These are phyloP conservation scores for Paxillus involutus DNA, from an alignment of 768 basidiomycete genomes.

Conservation along the genomic window DNA sequence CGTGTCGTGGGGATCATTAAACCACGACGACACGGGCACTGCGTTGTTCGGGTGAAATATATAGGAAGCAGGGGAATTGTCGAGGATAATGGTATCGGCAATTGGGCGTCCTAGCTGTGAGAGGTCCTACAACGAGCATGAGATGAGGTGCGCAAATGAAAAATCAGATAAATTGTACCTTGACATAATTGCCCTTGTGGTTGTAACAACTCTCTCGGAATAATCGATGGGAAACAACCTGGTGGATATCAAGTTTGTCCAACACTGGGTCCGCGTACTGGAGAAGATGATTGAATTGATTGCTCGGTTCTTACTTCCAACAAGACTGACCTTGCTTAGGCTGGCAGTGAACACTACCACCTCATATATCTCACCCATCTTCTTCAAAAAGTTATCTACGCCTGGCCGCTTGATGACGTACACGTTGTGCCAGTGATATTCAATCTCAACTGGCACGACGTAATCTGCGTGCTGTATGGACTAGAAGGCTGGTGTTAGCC, in stretches of 20 bases:
- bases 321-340: conserved; percentile 80
- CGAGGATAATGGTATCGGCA: conserved; percentile 93
- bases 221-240: conserved; percentile 88
- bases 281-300: conserved; percentile 9
- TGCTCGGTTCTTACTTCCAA: background rate
- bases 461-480: conserved; percentile 95
- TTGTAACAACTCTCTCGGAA: conserved; percentile 99
- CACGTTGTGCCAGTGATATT: conserved; percentile 97
- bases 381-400: conserved; percentile 94
- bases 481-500: conserved; percentile 40
- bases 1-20: conserved; percentile 98
- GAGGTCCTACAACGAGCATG: conserved; percentile 67
- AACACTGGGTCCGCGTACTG: conserved; percentile 99
- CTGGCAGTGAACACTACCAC: conserved; percentile 98
- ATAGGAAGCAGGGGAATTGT: conserved; percentile 98
- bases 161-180: conserved; percentile 49
- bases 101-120: conserved; percentile 96
- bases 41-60: conserved; percentile 99
- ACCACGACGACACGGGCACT: conserved; percentile 99
- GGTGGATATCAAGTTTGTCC: conserved; percentile 92
- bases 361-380: conserved; percentile 99
- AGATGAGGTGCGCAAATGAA: background rate
- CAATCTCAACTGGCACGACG: conserved; percentile 98
- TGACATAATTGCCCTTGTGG: conserved; percentile 98
- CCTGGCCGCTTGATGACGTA: conserved; percentile 99